Base-by-base conservation (phyloP, 2,329 filamentous ascomycete genomes). In the Colletotrichum chrysophilum region DNA sequence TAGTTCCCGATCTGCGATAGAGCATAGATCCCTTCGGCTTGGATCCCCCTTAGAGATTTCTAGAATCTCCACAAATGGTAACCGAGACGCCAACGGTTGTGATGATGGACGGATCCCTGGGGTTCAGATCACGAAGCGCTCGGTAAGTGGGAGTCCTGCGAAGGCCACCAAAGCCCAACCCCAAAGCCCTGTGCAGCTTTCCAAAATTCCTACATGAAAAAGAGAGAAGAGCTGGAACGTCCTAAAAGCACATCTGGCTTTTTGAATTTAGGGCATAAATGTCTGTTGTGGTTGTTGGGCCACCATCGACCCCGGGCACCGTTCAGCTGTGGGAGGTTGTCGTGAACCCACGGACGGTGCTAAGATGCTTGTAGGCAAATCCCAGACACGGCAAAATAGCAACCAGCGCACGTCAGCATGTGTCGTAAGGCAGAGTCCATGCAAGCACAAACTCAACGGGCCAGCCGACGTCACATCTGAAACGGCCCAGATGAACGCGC, bases 391-490 rank as follows among this genome's bases (percentile, higher is more conserved):
- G 55, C 56, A 66, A 38, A 66, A 34, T 61, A 65, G 64, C 24
- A 68, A 14, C 38, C 64, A 36, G 26, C 43, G 48, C 38, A 64
- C 70, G 38, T 52, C 38, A 61, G 70, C 70, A 56, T 28, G 34
- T 58, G 26, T 38, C 70, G 36, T 66, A 52, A 34, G 58, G 74
- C 70, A 60, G 26, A 52, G 66, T 73, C 70, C 70, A 71, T 76
- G 74, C 74, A 65, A 21, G 6, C 32, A 38, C 12, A 66, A 76
- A 76, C 74, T 69, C 70, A 76, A 76, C 65, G 21, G 43, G 24
- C 21, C 56, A 32, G 9, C 32, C 70, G 71, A 76, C 74, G 74
- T 76, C 74, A 76, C 70, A 60, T 68, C 64, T 76, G 74, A 76
- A 76, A 76, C 74, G 30, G 38, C 56, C 34, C 67, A 62, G 60